Evolutionary conservation across 2,329 filamentous ascomycete genomes (phyloP), one percentile per base, ranked within the genome.

Genomic region (Trichoderma atrobrunneum): DNA sequence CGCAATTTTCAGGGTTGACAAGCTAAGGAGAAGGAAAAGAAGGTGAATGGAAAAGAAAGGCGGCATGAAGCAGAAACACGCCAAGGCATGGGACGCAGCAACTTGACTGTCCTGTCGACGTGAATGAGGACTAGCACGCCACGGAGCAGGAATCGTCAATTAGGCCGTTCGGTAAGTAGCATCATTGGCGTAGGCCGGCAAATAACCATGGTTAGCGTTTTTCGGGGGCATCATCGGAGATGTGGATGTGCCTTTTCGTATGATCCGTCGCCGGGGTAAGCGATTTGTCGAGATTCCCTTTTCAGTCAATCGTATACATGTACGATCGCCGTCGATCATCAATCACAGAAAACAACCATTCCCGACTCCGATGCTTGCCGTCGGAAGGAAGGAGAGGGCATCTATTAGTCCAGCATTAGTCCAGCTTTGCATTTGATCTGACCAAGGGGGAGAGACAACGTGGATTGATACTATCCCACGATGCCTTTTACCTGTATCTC

Each of bases 321-420:
- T 56, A 36, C 56, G 59, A 70, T 70, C 59, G 68, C 30, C 30
- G 68, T 69, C 66, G 66, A 69, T 69, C 66, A 32, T 69, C 66
- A 69, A 57, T 48, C 57, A 61, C 66, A 26, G 16, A 32, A 43
- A 32, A 51, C 24, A 69, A 60, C 10, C 65, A 60, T 34, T 24
- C 14, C n/a, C 39, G 24, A 60, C 54, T 21, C 34, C n/a, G 65
- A 32, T 28, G 64, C 65, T 28, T 39, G 26, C 65, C 54, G 34
- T 18, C 54, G 21, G 24, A 60, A 60, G n/a, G 28, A 32, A 7
- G 26, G 26, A 68, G 8, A 16, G 2, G 16, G 8, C 65, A 60
- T 60, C 54, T 68, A 32, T 32, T 43, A 43, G 39, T 59, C 26
- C 18, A 34, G 36, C 54, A 68, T 68, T 60, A 68, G 65, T 68